Conservation (phyloP, 225 moss, liverwort and hornwort species). For the Sphagnum contortum region DNA sequence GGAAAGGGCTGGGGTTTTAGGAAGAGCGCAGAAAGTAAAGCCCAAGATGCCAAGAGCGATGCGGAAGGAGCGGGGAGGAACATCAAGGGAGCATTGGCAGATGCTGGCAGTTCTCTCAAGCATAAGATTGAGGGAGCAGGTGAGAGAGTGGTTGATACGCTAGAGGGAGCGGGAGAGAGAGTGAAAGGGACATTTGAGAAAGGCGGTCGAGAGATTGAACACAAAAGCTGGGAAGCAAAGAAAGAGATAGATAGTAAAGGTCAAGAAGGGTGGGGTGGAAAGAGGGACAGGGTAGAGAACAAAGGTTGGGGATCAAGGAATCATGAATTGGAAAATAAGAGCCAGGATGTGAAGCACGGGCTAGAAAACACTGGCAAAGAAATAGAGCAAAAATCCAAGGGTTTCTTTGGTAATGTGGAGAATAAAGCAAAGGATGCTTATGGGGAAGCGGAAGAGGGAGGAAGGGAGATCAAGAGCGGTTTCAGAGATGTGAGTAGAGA, state of each 20-base stretch:
- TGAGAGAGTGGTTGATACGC: too few species aligned
- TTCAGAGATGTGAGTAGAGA: slow-evolving; percentile 10
- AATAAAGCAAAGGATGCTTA: slow-evolving; percentile 16
- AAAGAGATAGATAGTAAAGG: background rate
- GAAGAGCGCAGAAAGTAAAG: slow-evolving; percentile 14
- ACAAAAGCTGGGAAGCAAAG: slow-evolving; percentile 19
- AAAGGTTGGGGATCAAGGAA: too few species aligned
- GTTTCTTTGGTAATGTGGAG: slow-evolving; percentile 25
- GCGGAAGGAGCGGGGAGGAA: slow-evolving; percentile 21
- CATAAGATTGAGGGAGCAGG: too few species aligned
- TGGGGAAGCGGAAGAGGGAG: too few species aligned
- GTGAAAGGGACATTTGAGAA: slow-evolving; percentile 21
- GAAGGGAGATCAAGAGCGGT: too few species aligned
- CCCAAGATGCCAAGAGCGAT: slow-evolving; percentile 16
- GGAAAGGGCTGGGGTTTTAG: slow-evolving; percentile 8
- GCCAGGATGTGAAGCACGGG: slow-evolving; percentile 17
- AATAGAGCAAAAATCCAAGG: slow-evolving; percentile 18
- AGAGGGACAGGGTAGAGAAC: too few species aligned
- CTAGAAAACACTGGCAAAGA: slow-evolving; percentile 12
- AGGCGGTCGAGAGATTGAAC: slow-evolving; percentile 15
- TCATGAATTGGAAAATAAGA: slow-evolving; percentile 10
- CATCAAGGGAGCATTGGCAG: slow-evolving; percentile 27
- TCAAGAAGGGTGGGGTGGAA: too few species aligned
- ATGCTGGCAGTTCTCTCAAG: slow-evolving; percentile 11
- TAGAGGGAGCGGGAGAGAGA: background rate